phyloP scores from a whole-genome alignment of 2,329 filamentous ascomycete species.

The Dryadomyces quercivorus region DNA sequence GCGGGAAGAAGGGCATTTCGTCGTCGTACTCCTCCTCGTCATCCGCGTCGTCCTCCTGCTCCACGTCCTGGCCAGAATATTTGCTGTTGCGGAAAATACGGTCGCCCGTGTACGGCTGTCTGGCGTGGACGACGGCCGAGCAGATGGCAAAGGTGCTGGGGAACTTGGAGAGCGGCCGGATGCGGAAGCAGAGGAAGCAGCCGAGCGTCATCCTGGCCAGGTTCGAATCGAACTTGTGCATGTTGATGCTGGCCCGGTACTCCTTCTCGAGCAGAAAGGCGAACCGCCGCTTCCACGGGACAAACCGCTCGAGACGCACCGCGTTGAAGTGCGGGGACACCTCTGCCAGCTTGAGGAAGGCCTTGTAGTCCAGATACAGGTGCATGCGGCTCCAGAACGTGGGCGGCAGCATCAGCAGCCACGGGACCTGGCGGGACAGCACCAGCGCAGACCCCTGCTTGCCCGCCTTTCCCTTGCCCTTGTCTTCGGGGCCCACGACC shows the following conservation, averaged over 20 bases:
- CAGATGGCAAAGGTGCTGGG: neutral
- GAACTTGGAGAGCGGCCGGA: neutral
- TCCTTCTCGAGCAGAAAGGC: neutral
- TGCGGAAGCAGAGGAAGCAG: neutral
- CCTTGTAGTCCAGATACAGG: neutral
- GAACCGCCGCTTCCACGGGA: neutral
- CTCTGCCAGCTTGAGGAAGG: neutral
- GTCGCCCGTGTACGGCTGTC: neutral
- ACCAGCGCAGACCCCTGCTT: neutral
- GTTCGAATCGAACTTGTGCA: neutral
- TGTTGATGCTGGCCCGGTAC: neutral
- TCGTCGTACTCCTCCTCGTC: neutral
- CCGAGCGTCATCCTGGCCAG: neutral
- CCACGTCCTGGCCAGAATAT: too few relatives aligned
- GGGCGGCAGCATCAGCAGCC: neutral
- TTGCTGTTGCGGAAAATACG: neutral
- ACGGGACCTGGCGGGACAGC: neutral
- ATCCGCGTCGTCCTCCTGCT: too few relatives aligned
- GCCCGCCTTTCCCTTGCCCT: neutral
- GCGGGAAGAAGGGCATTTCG: neutral
- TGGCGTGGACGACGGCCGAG: neutral
- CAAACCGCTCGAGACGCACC: neutral
- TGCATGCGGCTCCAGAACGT: neutral
- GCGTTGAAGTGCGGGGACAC: neutral
- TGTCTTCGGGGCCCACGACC: neutral